A percentile compares a stretch with the other conserved stretches of the same genome.
Evolutionary conservation across 352 stramenopile species (phyloP).

Genomic region (Lagenidium giganteum): DNA sequence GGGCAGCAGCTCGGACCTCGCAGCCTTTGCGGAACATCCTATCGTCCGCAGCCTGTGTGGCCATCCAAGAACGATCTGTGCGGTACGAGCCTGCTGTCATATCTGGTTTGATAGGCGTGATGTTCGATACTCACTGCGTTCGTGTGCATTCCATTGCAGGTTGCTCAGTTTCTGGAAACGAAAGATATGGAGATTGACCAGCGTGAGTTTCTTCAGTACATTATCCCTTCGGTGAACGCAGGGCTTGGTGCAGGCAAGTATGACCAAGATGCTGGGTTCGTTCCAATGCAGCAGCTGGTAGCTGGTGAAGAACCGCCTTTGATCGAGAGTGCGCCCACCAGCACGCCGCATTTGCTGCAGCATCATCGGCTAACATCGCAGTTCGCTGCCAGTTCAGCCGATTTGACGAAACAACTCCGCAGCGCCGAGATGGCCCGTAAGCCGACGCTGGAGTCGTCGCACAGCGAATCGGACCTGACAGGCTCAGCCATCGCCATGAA

Average conservation of each 20-base stretch:
- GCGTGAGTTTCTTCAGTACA: slow-evolving; percentile 76
- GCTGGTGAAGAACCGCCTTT: too few species aligned
- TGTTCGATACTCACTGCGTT: background rate
- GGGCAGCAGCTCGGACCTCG: slow-evolving; percentile 57
- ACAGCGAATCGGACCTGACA: slow-evolving; percentile 38
- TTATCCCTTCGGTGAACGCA: slow-evolving; percentile 75
- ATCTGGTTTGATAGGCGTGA: background rate
- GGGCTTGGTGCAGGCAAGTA: slow-evolving; percentile 45
- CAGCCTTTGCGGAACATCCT: slow-evolving; percentile 51
- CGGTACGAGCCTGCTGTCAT: slow-evolving; percentile 20
- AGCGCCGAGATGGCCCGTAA: too few species aligned
- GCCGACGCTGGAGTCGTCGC: slow-evolving; percentile 17
- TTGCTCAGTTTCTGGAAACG: slow-evolving; percentile 76
- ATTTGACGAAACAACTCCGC: too few species aligned
- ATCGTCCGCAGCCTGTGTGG: slow-evolving; percentile 59
- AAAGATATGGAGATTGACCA: slow-evolving; percentile 84
- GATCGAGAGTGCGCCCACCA: background rate
- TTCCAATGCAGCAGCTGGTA: too few species aligned
- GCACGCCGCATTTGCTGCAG: slow-evolving; percentile 7
- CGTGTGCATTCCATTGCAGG: slow-evolving; percentile 9
- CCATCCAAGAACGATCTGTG: slow-evolving; percentile 70
- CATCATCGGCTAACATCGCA: slow-evolving; percentile 1
- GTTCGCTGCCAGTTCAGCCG: too few species aligned
- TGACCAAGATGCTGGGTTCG: slow-evolving; percentile 9
- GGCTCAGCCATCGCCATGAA: slow-evolving; percentile 12